Conservation (phyloP, 2,329 filamentous ascomycete genomes). For the Hypoxylon sp. region DNA sequence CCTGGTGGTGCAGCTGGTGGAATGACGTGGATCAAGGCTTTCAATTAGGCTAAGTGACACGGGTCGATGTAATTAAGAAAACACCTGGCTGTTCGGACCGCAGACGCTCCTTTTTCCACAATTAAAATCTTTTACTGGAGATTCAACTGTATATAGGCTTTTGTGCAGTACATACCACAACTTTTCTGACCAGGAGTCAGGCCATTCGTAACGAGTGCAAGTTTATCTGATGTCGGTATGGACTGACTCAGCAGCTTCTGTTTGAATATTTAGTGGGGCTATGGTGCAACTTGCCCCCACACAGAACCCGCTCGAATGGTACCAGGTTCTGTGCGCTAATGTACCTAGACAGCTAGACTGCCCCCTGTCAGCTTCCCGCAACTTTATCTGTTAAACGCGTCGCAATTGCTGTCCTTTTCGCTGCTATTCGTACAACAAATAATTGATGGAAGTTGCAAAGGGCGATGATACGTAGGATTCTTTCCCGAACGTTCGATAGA, state of each 20-base stretch:
- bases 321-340: constrained; percentile 6
- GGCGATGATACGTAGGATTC: constrained; percentile 3
- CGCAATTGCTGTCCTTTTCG: not conserved
- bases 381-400: not conserved
- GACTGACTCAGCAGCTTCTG: constrained; percentile 2
- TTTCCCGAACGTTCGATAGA: constrained; percentile 24
- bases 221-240: not conserved
- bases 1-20: constrained; percentile 24
- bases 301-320: constrained; percentile 6
- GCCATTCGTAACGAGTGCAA: not conserved
- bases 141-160: constrained; percentile 51
- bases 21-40: constrained; percentile 20
- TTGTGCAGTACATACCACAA: constrained; percentile 44
- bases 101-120: constrained; percentile 31
- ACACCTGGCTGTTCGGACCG: constrained; percentile 33
- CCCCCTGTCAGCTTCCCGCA: constrained; percentile 3
- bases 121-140: constrained; percentile 35
- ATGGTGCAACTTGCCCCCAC: constrained; percentile 25
- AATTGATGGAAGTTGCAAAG: constrained; percentile 1
- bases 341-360: constrained; percentile 1
- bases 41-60: constrained; percentile 19
- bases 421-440: not conserved
- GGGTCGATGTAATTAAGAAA: constrained; percentile 24
- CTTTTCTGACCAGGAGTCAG: constrained; percentile 3
- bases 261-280: constrained; percentile 11